Evolutionary conservation across 371 early-diverging fungal species (phyloP).

Genomic region (Apophysomyces trapeziformis): DNA sequence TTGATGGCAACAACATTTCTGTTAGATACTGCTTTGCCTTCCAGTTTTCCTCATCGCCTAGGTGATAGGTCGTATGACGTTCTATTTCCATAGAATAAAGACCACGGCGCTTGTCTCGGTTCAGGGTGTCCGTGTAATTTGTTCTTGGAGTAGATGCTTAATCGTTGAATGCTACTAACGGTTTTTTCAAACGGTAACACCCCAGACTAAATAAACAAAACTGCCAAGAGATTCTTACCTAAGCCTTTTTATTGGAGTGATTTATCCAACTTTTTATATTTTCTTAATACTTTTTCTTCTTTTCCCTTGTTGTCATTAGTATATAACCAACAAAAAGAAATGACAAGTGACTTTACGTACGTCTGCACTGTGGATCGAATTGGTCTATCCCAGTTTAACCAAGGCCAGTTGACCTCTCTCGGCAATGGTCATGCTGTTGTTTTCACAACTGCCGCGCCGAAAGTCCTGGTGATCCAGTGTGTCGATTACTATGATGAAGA

Average conservation of each 20-base stretch:
- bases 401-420: conserved; percentile 14
- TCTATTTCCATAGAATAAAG: not conserved
- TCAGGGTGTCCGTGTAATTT: not conserved
- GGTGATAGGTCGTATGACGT: too few relatives aligned
- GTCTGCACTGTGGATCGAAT: conserved; percentile 22
- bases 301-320: not conserved
- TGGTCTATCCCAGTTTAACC: conserved; percentile 14
- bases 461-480: not conserved
- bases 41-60: too few relatives aligned
- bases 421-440: conserved; percentile 5
- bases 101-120: not conserved
- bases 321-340: not conserved
- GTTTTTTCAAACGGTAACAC: not conserved
- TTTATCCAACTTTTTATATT: too few relatives aligned
- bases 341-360: not conserved
- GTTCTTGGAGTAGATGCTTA: not conserved
- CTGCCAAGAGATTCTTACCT: conserved; percentile 21
- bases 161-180: too few relatives aligned
- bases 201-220: not conserved
- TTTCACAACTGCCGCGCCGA: not conserved
- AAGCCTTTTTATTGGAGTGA: not conserved
- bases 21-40: too few relatives aligned
- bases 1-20: too few relatives aligned
- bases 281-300: not conserved
- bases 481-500: conserved; percentile 29